phyloP scores from a whole-genome alignment of 495 filamentous ascomycete genomes.

The Penicillium cosmopolitanum region DNA sequence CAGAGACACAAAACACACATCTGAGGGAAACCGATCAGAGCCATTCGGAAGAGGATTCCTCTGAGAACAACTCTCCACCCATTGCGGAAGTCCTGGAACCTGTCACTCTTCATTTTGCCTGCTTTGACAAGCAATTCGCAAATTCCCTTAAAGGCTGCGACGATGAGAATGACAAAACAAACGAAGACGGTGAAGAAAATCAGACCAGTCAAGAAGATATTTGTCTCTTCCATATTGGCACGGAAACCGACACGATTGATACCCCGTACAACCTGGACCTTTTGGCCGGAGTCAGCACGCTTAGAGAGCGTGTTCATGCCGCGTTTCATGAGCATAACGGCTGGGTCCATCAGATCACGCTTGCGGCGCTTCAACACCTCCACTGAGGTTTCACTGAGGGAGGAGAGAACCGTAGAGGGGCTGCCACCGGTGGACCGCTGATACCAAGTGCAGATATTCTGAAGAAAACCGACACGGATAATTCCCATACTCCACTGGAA shows the following conservation, averaged over 20 bases:
- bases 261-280: constrained; percentile 73
- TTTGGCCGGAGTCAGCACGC: constrained; percentile 48
- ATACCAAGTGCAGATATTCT: constrained; percentile 92
- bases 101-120: constrained; percentile 81
- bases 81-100: constrained; percentile 91
- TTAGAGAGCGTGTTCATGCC: constrained; percentile 42
- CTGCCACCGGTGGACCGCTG: constrained; percentile 91
- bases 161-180: constrained; percentile 68
- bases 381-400: constrained; percentile 76
- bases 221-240: constrained; percentile 83
- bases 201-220: constrained; percentile 91
- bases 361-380: constrained; percentile 78
- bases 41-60: constrained; percentile 88
- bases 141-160: constrained; percentile 76
- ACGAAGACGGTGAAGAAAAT: constrained; percentile 89
- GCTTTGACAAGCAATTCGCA: constrained; percentile 74
- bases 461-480: constrained; percentile 84
- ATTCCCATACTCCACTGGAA: constrained; percentile 99
- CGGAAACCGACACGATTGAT: constrained; percentile 90
- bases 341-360: constrained; percentile 46
- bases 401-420: constrained; percentile 77
- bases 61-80: constrained; percentile 87
- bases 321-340: constrained; percentile 48
- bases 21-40: constrained; percentile 92
- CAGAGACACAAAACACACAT: constrained; percentile 90